Base-by-base conservation (phyloP, 257 asterid genomes). In the Voacanga thouarsii region DNA sequence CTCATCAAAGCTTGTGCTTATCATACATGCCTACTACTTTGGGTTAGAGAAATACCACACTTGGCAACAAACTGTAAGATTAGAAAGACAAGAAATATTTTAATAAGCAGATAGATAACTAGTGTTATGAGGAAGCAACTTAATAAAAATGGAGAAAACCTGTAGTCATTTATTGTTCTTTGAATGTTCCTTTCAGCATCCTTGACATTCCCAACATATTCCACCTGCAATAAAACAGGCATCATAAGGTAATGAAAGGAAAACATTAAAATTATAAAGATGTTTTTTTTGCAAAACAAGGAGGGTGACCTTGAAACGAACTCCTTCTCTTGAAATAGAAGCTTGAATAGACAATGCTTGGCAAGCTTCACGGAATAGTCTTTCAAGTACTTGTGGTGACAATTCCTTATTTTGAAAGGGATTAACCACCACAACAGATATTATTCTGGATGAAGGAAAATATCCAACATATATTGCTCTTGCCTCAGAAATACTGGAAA, bases 341-440 rank as follows among this genome's bases (percentile, higher is more conserved):
- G 87, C 80, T 79, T 86, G 88, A 77, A 74, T 33, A 66, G 97
- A 88, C 79, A 84, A 81, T 79, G 93, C 80, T 79, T 88, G 92
- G 86, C 89, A 84, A 85, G 96, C 97, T 84, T 96, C 99, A 64
- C 94, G 91, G 80, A 86, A 96, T 84, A 88, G 96, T 83, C 93
- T 92, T 86, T 96, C 99, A 77, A 96, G 94, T 85, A 96, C 83
- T 80, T 89, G 96, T 30, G 90, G 84, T 50, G 97, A 89, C 81
- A 96, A 85, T 84, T 96, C 99, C 90, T 89, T 96, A 81, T 91
- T 90, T 73, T 84, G 97, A 87, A 90, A 92, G 84, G 97, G 98
- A 83, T 92, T 96, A 75, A 88, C 99, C 83, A 93, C 98, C 89
- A 92, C 87, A 50, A 83, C 94, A 78, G 84, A 88, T 78, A 93